Percentiles rank a stretch among this genome's conserved stretches.
These are phyloP conservation scores for Nasturtium officinale DNA, from an alignment of 345 rosid genomes.

Conservation along the genomic window DNA sequence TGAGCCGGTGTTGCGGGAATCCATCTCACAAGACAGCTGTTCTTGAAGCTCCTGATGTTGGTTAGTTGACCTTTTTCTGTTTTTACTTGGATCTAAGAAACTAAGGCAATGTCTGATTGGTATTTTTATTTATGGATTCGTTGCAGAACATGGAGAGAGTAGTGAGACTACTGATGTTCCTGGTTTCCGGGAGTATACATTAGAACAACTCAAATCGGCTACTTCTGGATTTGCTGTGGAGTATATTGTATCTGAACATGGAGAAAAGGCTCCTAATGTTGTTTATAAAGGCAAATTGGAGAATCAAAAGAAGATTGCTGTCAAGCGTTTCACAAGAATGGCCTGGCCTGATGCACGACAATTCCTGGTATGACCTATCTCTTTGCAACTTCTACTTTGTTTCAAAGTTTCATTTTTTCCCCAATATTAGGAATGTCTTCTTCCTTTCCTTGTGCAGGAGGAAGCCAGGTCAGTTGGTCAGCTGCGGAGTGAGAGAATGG, in stretches of 20 bases:
- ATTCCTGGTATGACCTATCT: constrained; percentile 56
- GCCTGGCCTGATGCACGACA: constrained; percentile 97
- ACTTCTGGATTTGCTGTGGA: constrained; percentile 88
- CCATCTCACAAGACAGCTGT: constrained; percentile 71
- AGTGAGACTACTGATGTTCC: constrained; percentile 50
- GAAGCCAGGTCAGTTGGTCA: constrained; percentile 93
- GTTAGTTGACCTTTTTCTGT: constrained; percentile 46
- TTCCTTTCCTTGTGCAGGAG: constrained; percentile 49
- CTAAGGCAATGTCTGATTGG: constrained; percentile 12
- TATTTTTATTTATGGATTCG: background rate
- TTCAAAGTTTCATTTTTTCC: background rate
- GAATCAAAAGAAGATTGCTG: constrained; percentile 76
- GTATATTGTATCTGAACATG: constrained; percentile 90
- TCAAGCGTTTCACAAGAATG: constrained; percentile 78
- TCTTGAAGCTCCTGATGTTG: constrained; percentile 65
- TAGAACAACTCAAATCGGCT: constrained; percentile 74
- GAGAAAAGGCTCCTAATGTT: constrained; percentile 92
- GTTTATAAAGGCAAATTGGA: constrained; percentile 87
- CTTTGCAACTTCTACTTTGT: background rate
- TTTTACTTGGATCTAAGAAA: constrained; percentile 22
- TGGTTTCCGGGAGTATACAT: constrained; percentile 62
- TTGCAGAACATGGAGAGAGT: constrained; percentile 58
- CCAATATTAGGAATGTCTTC: constrained; percentile 19
- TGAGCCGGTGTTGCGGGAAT: constrained; percentile 56
- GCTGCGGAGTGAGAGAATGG: constrained; percentile 75